Base-by-base conservation (phyloP, 306 rosid genomes). In the Hippophae gyantsensis region DNA sequence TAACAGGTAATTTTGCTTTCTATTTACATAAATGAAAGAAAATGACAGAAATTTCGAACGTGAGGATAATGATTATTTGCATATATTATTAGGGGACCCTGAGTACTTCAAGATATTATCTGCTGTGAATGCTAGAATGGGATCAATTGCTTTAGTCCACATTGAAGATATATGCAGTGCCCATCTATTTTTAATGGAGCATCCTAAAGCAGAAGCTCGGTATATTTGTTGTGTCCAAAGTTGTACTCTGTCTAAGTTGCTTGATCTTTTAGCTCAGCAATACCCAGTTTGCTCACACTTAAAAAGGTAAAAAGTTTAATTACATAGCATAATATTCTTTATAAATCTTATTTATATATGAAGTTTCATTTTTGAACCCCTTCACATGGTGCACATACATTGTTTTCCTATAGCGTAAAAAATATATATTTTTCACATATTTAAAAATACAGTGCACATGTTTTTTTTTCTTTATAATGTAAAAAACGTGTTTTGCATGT, bases 81-180 rank as follows among this genome's bases (percentile, higher is more conserved):
- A 55, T 42, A 32, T 32, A 32, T 32, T 32, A 32, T 32, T 32
- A 87, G 98, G 92, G 60, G 84, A 83, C 59, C 41, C 67, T 13
- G 75, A 72, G 63, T 48, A 67, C 23, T 76, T 58, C 60, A 60
- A 64, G 46, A 85, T 90, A 69, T 50, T 90, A 60, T 74, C 79
- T 1, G 74, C 82, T 44, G 96, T 90, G 65, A 85, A 87, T 68
- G 81, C 84, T 63, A 63, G 95, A 72, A 83, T 90, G 79, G 89
- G 95, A 10, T 90, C 98, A 32, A 60, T 90, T 54, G 76, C 83
- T 51, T 48, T 85, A 18, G 84, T 78, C 53, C 98, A 90, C 69
- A 78, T 78, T 25, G 90, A 85, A 61, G 98, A 87, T 72, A 74
- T 85, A 65, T 85, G 98, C 76, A 69, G 63, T 43, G 95, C 92